Base-by-base conservation (phyloP, 805 yeast genomes). In the Isabelozyma heimii region DNA sequence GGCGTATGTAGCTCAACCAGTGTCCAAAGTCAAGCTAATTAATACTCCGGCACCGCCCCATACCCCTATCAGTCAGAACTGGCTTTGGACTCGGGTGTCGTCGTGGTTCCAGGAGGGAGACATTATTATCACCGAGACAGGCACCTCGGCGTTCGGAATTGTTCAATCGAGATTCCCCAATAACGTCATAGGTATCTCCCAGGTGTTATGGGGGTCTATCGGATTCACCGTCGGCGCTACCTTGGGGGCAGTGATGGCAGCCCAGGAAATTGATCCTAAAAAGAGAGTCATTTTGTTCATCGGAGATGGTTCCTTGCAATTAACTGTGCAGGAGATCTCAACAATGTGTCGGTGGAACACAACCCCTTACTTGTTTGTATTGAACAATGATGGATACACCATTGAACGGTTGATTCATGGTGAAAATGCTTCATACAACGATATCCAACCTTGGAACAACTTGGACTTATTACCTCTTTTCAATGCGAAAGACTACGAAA, bases 281-380 rank as follows among this genome's bases (percentile, higher is more conserved):
- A 81, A 76, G 68, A 80, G 89, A 76, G 87, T 82, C 47, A 75
- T 83, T 51, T 70, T 85, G 52, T 84, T 84, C 64, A 80, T 83
- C 56, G 90, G 90, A 73, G 90, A 84, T 66, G 90, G 90, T 66
- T 84, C 89, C 42, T 73, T 84, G 59, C 90, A 84, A 71, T 76
- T 84, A 68, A 84, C 90, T 12, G 87, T 83, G 35, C 89, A 84
- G 72, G 87, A 85, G 65, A 82, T 84, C 62, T 81, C 87, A 48
- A 84, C 87, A 55, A 78, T 83, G 79, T 74, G 82, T 62, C 80
- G 84, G 68, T 81, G 85, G 85, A 77, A 78, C 52, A 74, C 82
- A 60, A 82, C 76, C 54, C 89, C 89, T 60, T 84, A 84, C 71
- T 67, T 85, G 61, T 84, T 84, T 63, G 81, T 85, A 33, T 75